Evolutionary conservation across 768 basidiomycete species (phyloP).

Genomic region (Tricholoma sp.): DNA sequence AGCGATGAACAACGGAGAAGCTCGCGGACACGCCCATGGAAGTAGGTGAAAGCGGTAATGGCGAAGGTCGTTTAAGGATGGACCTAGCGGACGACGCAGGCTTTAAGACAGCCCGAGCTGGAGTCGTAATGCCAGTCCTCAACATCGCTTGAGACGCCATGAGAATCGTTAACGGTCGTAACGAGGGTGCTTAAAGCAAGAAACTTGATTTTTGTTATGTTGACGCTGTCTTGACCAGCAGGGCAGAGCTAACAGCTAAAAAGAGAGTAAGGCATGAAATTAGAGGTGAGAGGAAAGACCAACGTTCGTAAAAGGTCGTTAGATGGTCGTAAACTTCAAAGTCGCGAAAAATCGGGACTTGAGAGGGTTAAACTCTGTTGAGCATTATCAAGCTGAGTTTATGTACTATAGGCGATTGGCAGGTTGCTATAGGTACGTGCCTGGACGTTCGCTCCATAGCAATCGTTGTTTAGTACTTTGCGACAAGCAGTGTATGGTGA

Average conservation of each 20-base stretch:
- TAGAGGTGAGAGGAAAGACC: not conserved
- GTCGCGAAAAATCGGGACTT: constrained; percentile 9
- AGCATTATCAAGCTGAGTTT: constrained; percentile 1
- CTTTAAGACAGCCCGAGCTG: constrained; percentile 23
- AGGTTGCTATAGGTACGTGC: no score
- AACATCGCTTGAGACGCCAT: constrained; percentile 35
- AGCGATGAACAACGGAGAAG: constrained; percentile 28
- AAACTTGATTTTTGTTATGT: constrained; percentile 14
- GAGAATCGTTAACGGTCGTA: constrained; percentile 19
- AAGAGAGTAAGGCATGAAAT: not conserved
- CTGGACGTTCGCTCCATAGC: no score
- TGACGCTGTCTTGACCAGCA: constrained; percentile 45
- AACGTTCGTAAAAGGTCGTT: constrained; percentile 2
- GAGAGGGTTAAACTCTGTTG: not conserved
- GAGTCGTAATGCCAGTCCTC: constrained; percentile 29
- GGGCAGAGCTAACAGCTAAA: constrained; percentile 26
- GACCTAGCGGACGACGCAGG: constrained; percentile 23
- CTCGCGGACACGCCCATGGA: constrained; percentile 24
- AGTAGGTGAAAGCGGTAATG: constrained; percentile 32
- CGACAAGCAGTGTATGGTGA: no score
- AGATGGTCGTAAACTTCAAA: constrained; percentile 11
- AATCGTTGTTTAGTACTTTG: no score
- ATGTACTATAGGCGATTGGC: not conserved
- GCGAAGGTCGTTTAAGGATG: constrained; percentile 36
- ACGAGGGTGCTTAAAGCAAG: constrained; percentile 11